Evolutionary conservation across 2,329 filamentous ascomycete genomes (phyloP).

Genomic region (Pleomassaria siparia): DNA sequence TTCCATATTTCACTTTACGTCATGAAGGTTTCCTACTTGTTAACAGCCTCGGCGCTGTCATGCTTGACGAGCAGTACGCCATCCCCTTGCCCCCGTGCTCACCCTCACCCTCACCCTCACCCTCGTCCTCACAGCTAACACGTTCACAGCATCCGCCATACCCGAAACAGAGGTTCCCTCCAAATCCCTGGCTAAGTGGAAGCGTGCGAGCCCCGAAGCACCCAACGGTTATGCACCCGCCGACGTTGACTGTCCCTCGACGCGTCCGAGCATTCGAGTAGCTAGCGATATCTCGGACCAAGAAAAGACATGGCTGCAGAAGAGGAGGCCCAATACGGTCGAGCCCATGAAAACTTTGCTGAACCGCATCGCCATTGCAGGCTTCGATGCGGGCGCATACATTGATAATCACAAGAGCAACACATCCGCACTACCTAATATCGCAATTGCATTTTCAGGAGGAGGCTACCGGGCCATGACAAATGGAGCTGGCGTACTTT

Average conservation of each 20-base stretch:
- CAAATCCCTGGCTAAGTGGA: slow-evolving; percentile 20
- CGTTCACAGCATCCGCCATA: slow-evolving; percentile 29
- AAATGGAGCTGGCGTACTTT: slow-evolving; percentile 77
- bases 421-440: slow-evolving; percentile 62
- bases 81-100: slow-evolving; percentile 1
- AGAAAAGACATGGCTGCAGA: slow-evolving; percentile 73
- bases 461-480: slow-evolving; percentile 86
- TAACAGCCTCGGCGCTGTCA: slow-evolving; percentile 33
- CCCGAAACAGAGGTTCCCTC: slow-evolving; percentile 16
- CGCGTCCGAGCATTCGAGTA: slow-evolving; percentile 67
- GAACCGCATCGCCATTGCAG: slow-evolving; percentile 69
- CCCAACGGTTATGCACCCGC: slow-evolving; percentile 73
- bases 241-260: slow-evolving; percentile 66
- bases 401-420: slow-evolving; percentile 63
- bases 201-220: slow-evolving; percentile 55
- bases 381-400: slow-evolving; percentile 75
- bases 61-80: slow-evolving; percentile 33
- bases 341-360: slow-evolving; percentile 76
- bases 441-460: slow-evolving; percentile 77
- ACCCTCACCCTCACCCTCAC: no score
- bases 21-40: slow-evolving; percentile 32
- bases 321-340: slow-evolving; percentile 71
- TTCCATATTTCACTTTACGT: slow-evolving; percentile 6
- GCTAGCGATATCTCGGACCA: slow-evolving; percentile 65
- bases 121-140: slow-evolving; percentile 21